Evolutionary conservation across 331 rosid genomes (phyloP).

Genomic region (Telfairia occidentalis): DNA sequence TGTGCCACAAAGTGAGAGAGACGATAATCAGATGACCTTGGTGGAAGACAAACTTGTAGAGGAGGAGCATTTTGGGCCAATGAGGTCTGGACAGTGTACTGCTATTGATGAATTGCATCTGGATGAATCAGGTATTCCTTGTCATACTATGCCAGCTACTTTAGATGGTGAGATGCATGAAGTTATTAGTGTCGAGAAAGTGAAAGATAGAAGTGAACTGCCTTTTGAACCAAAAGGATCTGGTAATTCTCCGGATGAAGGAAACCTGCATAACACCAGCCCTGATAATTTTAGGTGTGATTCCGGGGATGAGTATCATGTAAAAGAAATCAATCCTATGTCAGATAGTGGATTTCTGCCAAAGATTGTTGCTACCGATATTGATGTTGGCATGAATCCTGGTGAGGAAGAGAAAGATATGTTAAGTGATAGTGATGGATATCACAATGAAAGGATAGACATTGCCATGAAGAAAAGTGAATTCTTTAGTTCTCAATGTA

Average conservation of each 20-base stretch:
- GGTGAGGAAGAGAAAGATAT: slow-evolving; percentile 21
- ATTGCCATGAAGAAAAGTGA: slow-evolving; percentile 31
- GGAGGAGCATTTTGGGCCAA: slow-evolving; percentile 14
- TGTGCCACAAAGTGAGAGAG: slow-evolving; percentile 11
- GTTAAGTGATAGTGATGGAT: slow-evolving; percentile 26
- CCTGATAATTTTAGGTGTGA: slow-evolving; percentile 13
- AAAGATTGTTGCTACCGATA: slow-evolving; percentile 21
- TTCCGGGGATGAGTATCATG: slow-evolving; percentile 19
- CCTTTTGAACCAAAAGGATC: slow-evolving; percentile 20
- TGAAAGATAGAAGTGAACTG: slow-evolving; percentile 14
- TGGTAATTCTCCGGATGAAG: slow-evolving; percentile 9
- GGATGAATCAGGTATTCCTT: slow-evolving; percentile 20
- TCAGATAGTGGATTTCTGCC: slow-evolving; percentile 16
- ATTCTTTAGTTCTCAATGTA: slow-evolving; percentile 28
- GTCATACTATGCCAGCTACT: slow-evolving; percentile 10
- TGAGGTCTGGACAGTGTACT: slow-evolving; percentile 11
- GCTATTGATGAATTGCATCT: slow-evolving; percentile 7
- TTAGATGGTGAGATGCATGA: slow-evolving; percentile 16
- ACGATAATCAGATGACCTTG: slow-evolving; percentile 8
- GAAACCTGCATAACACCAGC: not conserved
- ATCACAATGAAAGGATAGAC: slow-evolving; percentile 25
- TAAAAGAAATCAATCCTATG: slow-evolving; percentile 17
- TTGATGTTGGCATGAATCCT: slow-evolving; percentile 18
- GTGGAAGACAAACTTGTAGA: slow-evolving; percentile 20
- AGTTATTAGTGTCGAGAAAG: slow-evolving; percentile 5